Evolutionary conservation across 192 early-diverging fungal genomes (phyloP), one percentile per base, ranked within the genome.

Genomic region (Podila minutissima): DNA sequence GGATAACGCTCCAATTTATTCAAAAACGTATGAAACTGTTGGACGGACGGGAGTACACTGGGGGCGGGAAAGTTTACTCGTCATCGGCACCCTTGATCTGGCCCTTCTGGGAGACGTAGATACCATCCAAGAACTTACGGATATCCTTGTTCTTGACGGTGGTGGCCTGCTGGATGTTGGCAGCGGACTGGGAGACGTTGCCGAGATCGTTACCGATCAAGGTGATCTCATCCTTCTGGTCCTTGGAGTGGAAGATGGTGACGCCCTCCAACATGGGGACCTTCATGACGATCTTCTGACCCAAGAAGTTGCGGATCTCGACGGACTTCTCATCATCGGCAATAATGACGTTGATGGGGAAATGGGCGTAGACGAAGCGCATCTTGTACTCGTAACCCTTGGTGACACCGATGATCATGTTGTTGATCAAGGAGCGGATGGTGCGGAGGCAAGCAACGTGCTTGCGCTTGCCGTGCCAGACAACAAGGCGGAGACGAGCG

Each of bases 361-460:
- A 99, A 93, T 99, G 97, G 67, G 97, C 97, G 76, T 97, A 97
- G 68, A 98, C 97, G 84, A 94, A 97, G 75, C 97, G 95, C 94
- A 99, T 95, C 93, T 97, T 97, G 93, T 99, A 99, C 90, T 97
- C 91, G 91, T 92, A 99, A 60, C 97, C 97, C 90, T 97, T 95
- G 87, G 97, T 99, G 66, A 98, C 96, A 85, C 97, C 97, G 66
- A 87, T 94, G 90, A 98, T 97, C 93, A 99, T 92, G 93, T 99
- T 99, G 86, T 92, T 85, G 82, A 98, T 96, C 89, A 95, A 92
- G 77, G 95, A 95, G 85, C 93, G 91, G 70, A 99, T 93, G 67
- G 97, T 99, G 75, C 97, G 95, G 88, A 99, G 96, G 91, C 96
- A 97, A 68, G 97, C 97, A 84, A 96, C 86, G 91, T 99, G 97